Conservation (phyloP, 2,329 filamentous ascomycete species). For the Coleophoma crateriformis region DNA sequence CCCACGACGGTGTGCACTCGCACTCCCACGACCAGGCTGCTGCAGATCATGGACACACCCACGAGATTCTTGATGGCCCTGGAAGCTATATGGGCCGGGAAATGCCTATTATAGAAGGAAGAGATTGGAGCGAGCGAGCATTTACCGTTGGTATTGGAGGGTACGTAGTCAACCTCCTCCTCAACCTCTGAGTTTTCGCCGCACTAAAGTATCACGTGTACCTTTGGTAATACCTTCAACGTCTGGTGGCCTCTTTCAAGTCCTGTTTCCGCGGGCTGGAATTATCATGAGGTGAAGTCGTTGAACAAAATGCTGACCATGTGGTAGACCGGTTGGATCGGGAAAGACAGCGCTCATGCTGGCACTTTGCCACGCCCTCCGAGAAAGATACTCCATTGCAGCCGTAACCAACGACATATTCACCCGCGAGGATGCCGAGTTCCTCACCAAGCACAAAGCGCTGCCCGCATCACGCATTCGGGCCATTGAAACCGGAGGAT, state of each 20-base stretch:
- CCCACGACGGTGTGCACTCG: conserved; percentile 52
- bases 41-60: conserved; percentile 83
- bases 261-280: not conserved
- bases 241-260: conserved; percentile 2
- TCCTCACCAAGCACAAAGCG: conserved; percentile 81
- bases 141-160: conserved; percentile 98
- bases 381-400: conserved; percentile 77
- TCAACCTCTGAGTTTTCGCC: not conserved
- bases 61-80: conserved; percentile 91
- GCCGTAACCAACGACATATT: conserved; percentile 99
- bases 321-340: conserved; percentile 80
- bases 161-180: conserved; percentile 39
- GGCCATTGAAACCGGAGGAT: conserved; percentile 96
- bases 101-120: conserved; percentile 86
- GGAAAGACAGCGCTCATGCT: conserved; percentile 98
- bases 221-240: not conserved
- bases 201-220: not conserved
- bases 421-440: conserved; percentile 96
- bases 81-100: conserved; percentile 86
- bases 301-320: conserved; percentile 5
- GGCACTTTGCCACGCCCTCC: conserved; percentile 79
- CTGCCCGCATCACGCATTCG: conserved; percentile 79
- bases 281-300: not conserved
- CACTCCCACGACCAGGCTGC: conserved; percentile 45
- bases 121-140: conserved; percentile 81